These are phyloP conservation scores for Aspergillus vadensis DNA, from an alignment of 2,329 filamentous ascomycete genomes.

Conservation along the genomic window DNA sequence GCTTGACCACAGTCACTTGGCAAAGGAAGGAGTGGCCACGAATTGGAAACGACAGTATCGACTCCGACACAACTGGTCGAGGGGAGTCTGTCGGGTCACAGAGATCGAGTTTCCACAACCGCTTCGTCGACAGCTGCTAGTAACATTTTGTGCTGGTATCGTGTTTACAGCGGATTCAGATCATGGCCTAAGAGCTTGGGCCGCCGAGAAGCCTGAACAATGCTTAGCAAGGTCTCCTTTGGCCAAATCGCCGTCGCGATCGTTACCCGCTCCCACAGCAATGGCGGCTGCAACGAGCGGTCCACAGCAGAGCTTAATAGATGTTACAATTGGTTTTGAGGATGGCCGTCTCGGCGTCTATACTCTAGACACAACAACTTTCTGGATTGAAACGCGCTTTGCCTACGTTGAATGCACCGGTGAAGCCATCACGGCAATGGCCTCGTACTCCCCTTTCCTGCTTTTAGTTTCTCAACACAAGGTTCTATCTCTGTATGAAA, in stretches of 20 bases:
- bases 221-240: constrained; percentile 57
- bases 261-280: constrained; percentile 65
- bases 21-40: constrained; percentile 54
- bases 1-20: constrained; percentile 61
- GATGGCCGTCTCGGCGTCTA: constrained; percentile 74
- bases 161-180: constrained; percentile 73
- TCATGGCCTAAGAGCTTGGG: constrained; percentile 77
- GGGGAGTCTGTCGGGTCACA: constrained; percentile 75
- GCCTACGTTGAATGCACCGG: constrained; percentile 63
- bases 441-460: constrained; percentile 73
- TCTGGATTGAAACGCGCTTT: constrained; percentile 55
- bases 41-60: constrained; percentile 91
- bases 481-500: constrained; percentile 74
- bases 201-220: constrained; percentile 61
- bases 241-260: constrained; percentile 49
- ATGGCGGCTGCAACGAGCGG: constrained; percentile 47
- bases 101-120: constrained; percentile 68
- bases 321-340: constrained; percentile 68
- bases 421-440: constrained; percentile 68
- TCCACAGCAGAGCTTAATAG: constrained; percentile 50
- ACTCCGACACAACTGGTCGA: constrained; percentile 86
- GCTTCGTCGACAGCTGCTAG: constrained; percentile 64
- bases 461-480: constrained; percentile 76
- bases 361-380: constrained; percentile 54
- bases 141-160: constrained; percentile 74